A percentile compares a stretch with the other conserved stretches of the same genome.
Evolutionary conservation across 805 yeast genomes (phyloP).

Genomic region (Clavispora fructus): DNA sequence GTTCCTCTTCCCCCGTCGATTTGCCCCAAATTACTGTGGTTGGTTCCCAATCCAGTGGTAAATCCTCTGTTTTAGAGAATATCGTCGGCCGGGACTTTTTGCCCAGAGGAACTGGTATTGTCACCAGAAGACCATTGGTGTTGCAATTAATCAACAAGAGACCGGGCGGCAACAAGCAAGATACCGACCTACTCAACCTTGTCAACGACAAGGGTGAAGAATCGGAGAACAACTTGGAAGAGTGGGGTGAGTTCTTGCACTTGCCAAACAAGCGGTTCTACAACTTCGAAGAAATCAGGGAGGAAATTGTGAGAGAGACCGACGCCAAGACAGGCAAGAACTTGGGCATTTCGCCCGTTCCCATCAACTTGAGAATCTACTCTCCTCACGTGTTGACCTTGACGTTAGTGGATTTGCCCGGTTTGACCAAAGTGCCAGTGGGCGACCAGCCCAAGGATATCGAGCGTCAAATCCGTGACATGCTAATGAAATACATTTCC

Average conservation of each 20-base stretch:
- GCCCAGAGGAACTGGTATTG: constrained; percentile 91
- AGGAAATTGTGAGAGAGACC: constrained; percentile 88
- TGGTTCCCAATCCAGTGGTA: constrained; percentile 88
- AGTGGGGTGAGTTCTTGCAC: constrained; percentile 98
- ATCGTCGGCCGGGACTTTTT: constrained; percentile 88
- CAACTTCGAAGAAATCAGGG: constrained; percentile 83
- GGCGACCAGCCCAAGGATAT: constrained; percentile 99
- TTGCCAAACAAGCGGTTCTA: constrained; percentile 82
- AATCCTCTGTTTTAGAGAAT: constrained; percentile 84
- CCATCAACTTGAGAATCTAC: constrained; percentile 87
- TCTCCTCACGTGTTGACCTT: constrained; percentile 92
- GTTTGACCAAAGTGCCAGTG: constrained; percentile 96
- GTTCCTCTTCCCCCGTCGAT: constrained; percentile 83
- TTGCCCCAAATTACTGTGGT: constrained; percentile 94
- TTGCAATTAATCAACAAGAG: constrained; percentile 74
- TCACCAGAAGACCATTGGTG: constrained; percentile 82
- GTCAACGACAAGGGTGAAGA: constrained; percentile 42
- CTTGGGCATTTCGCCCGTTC: constrained; percentile 85
- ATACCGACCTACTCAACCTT: constrained; percentile 38
- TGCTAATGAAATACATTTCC: constrained; percentile 88
- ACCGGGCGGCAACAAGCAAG: constrained; percentile 22
- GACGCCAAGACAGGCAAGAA: constrained; percentile 76
- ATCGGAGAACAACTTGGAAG: constrained; percentile 69
- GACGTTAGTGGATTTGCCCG: constrained; percentile 95
- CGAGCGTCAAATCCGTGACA: constrained; percentile 87